These are phyloP conservation scores for Ophiostoma sp. DNA, from an alignment of 2,329 filamentous ascomycete genomes.

Conservation along the genomic window DNA sequence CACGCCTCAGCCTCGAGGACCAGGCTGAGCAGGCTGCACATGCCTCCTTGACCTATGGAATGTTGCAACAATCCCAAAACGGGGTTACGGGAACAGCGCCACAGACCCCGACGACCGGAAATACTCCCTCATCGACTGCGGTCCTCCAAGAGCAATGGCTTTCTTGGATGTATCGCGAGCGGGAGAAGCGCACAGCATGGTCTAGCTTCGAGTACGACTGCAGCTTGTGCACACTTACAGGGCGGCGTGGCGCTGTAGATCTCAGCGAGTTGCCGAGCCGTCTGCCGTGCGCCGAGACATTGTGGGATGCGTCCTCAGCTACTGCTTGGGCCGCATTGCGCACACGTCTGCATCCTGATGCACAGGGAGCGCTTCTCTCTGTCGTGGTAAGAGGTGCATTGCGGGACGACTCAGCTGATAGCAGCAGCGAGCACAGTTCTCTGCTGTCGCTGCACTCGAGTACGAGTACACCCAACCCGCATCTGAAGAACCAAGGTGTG, in stretches of 20 bases:
- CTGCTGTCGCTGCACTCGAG: background rate
- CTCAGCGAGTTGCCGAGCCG: slow-evolving; percentile 31
- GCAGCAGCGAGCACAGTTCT: slow-evolving; percentile 4
- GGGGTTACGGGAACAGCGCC: background rate
- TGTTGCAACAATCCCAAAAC: background rate
- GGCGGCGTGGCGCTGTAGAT: slow-evolving; percentile 32
- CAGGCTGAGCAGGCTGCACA: slow-evolving; percentile 17
- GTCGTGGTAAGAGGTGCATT: slow-evolving; percentile 25
- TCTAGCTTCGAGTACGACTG: slow-evolving; percentile 35
- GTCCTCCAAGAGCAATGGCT: slow-evolving; percentile 26
- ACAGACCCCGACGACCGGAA: slow-evolving; percentile 19
- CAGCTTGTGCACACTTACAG: slow-evolving; percentile 33
- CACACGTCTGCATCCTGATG: slow-evolving; percentile 25
- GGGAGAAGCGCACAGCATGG: slow-evolving; percentile 31
- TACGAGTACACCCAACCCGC: background rate
- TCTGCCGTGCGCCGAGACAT: slow-evolving; percentile 31
- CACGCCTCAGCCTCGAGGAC: slow-evolving; percentile 22
- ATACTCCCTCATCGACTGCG: background rate
- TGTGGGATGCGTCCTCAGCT: slow-evolving; percentile 33
- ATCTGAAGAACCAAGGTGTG: background rate
- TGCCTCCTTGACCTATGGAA: background rate
- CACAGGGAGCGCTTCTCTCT: slow-evolving; percentile 25
- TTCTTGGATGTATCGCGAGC: slow-evolving; percentile 30
- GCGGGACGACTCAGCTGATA: slow-evolving; percentile 18
- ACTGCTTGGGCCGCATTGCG: slow-evolving; percentile 31